Conservation (phyloP, 805 yeast species). For the Ogataea zsoltii region DNA sequence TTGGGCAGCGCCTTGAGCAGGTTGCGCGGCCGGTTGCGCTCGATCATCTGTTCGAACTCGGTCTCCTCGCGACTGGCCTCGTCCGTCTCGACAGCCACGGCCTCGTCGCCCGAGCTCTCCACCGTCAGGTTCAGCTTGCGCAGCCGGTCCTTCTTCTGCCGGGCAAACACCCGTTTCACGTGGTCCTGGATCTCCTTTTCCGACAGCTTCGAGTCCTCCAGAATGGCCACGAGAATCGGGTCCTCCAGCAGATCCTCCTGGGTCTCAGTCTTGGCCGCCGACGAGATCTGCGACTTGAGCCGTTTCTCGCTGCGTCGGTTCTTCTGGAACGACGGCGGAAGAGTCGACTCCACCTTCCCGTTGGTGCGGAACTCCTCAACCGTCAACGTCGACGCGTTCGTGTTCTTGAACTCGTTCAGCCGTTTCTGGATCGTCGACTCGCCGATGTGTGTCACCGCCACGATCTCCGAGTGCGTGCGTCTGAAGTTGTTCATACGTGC, state of each 20-base stretch:
- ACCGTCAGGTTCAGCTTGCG: conserved; percentile 20
- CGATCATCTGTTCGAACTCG: conserved; percentile 37
- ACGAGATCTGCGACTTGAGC: conserved; percentile 27
- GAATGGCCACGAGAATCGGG: conserved; percentile 44
- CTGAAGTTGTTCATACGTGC: conserved; percentile 96
- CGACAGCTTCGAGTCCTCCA: conserved; percentile 45
- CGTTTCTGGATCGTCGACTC: conserved; percentile 91
- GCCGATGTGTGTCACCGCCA: conserved; percentile 93
- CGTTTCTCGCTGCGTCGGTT: conserved; percentile 54
- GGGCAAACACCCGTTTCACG: conserved; percentile 31
- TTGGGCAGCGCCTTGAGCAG: conserved; percentile 55
- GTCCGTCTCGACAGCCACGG: conserved; percentile 14
- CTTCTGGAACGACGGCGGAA: conserved; percentile 81
- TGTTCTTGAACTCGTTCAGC: conserved; percentile 80
- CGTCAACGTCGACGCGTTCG: conserved; percentile 72
- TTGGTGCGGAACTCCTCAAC: conserved; percentile 65
- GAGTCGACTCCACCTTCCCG: conserved; percentile 46
- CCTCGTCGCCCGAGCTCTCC: conserved; percentile 13
- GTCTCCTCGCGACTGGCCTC: conserved; percentile 26
- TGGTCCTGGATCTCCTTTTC: conserved; percentile 44
- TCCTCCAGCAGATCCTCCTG: conserved; percentile 42
- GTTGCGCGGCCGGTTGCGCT: conserved; percentile 54
- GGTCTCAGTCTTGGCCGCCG: conserved; percentile 38
- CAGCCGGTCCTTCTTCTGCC: conserved; percentile 27
- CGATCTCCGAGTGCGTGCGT: conserved; percentile 89